Base-by-base conservation (phyloP, 305 asterid species). In the Fraxinus paxiana region DNA sequence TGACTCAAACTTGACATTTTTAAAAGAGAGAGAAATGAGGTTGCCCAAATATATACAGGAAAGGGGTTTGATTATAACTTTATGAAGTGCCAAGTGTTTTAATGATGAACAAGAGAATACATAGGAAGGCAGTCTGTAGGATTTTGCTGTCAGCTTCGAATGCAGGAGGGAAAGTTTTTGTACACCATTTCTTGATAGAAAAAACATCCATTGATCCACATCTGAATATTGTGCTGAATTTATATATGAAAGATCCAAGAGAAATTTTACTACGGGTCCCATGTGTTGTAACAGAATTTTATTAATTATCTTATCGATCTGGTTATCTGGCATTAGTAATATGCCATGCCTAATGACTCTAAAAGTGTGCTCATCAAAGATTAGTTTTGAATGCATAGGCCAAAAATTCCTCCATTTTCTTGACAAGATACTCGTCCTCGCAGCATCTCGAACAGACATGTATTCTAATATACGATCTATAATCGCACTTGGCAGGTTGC, bases 201-300 rank as follows among this genome's bases (percentile, higher is more conserved):
- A 17, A 26, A 54, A 43, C 31, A 83, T 33, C 83, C 83, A 83
- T 2, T 3, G 54, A 76, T 79, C 86, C 65, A 79, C 41, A 5
- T 75, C 70, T 1, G 26, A 4, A 26, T 13, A 65, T 46, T 48
- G 34, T 6, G 18, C n/a, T 13, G 56, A n/a, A 33, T n/a, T 24
- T 18, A 51, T 56, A 9, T 5, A 24, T 38, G 82, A 46, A 3
- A 78, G 18, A 22, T 78, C 18, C 6, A 82, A 4, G 35, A 48
- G 3, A 75, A 83, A 79, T 0, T 75, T 24, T 0, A 30, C 43
- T 17, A 78, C 20, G 10, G 63, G 65, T 41, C 77, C 82, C 24
- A 82, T 3, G 22, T 73, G 80, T 2, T 78, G 80, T 12, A 54
- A 18, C 17, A 83, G 70, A 6, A 83, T 26, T 20, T 33, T 35